Evolutionary conservation across 139 green algal species (phyloP), one percentile per base, ranked within the genome.

Genomic region (Microglena sp.): DNA sequence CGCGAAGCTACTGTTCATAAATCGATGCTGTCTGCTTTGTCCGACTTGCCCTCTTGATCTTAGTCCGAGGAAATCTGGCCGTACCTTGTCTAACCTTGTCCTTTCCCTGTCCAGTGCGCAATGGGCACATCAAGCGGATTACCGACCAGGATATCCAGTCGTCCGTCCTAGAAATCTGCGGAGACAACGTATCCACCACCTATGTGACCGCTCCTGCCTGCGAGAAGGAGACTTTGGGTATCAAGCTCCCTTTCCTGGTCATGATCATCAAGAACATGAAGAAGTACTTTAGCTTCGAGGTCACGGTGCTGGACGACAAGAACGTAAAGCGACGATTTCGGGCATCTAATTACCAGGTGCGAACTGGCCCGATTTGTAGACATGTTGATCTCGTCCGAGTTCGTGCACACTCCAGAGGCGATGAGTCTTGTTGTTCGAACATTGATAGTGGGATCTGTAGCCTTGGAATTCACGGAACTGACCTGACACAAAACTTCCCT

Each of bases 251-350:
- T 4, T 96, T 98, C 80, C 79, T 96, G 62, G 64, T 71, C 28
- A 71, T 71, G 82, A 94, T 98, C 57, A 85, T 98, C 69, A 98
- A 98, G 72, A 96, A 97, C 77, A 68, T 98, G 33, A 92, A 96
- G 65, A 94, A 95, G 67, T 96, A 95, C 77, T 96, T 90, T 78
- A 92, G 74, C 69, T 97, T 98, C 46, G 92, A 98, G 78, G 92
- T 98, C 32, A 80, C 91, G 66, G 88, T 98, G n/a, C 77, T 98
- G 36, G 93, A 98, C 69, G 92, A 97, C 87, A 98, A 98, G 82
- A 95, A 96, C 61, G 89, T 97, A 15, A 72, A 85, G 24, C 73
- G 93, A 56, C 78, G 93, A 7, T 98, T 98, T 82, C 67, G 93
- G 2, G 93, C 93, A 1, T 97, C 89, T 31, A 98, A 96, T 74